Conservation (phyloP, 2,329 filamentous ascomycete species). For the Talaromyces sp. region DNA sequence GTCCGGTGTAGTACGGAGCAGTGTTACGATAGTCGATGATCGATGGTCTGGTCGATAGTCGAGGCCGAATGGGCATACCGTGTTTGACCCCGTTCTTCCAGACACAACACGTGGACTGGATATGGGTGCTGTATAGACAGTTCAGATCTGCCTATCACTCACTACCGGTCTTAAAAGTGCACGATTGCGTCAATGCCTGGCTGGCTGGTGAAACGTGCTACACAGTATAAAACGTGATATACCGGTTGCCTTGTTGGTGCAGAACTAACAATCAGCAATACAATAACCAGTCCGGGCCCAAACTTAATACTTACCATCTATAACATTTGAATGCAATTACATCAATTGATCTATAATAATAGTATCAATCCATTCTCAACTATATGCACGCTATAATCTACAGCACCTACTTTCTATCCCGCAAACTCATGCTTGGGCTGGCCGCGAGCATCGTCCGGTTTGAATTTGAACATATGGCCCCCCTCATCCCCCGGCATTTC, state of each 20-base stretch:
- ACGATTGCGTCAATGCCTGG: too few relatives aligned
- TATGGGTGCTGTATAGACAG: too few relatives aligned
- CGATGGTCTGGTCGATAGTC: too few relatives aligned
- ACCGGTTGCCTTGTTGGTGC: neutral
- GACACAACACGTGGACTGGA: too few relatives aligned
- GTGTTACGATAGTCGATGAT: too few relatives aligned
- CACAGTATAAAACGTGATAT: neutral
- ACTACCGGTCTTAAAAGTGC: too few relatives aligned
- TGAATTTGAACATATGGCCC: conserved; percentile 33
- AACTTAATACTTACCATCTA: too few relatives aligned
- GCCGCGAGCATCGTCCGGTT: conserved; percentile 21
- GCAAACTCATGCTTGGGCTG: conserved; percentile 32
- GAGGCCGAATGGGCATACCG: too few relatives aligned
- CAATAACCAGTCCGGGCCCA: too few relatives aligned
- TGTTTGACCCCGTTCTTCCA: too few relatives aligned
- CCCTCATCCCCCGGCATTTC: conserved; percentile 27
- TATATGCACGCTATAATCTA: neutral
- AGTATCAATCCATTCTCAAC: neutral
- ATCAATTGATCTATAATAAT: neutral
- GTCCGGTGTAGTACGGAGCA: too few relatives aligned
- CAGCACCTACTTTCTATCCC: conserved; percentile 12
- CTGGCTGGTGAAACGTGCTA: neutral
- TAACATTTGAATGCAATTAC: neutral
- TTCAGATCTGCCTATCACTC: too few relatives aligned
- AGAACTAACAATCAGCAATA: neutral